Base-by-base conservation (phyloP, 2,329 filamentous ascomycete genomes). In the Fusarium penzigii region DNA sequence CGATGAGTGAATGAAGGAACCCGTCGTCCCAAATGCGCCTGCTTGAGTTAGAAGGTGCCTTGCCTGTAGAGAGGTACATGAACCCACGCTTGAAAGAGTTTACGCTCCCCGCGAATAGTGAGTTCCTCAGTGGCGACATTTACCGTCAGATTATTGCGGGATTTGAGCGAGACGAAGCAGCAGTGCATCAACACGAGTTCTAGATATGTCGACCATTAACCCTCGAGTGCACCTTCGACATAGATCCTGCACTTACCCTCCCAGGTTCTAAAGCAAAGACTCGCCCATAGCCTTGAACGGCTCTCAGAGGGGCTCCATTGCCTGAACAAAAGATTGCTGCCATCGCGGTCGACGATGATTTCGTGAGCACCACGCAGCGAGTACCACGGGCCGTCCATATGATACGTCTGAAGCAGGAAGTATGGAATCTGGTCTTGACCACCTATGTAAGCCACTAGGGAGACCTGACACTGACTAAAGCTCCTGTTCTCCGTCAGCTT, bases 181-280 rank as follows among this genome's bases (percentile, higher is more conserved):
- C 77, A 81, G 60, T 85, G 80, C 56, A 85, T 81, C 1, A 86
- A 72, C 2, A 83, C 78, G 69, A 86, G 75, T 65, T 84, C 83
- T 85, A 34, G 3, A 29, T 3, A 46, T 8, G 51, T 64, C 38
- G 61, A 61, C 49, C 39, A 2, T 20, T 16, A 10, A n/a, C 9
- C 14, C 6, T 5, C 25, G 5, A 2, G 12, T 10, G 14, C 3
- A 10, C 13, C 5, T 29, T 39, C 16, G 11, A 34, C 10, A 7
- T 1, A 38, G 16, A 29, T 9, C 10, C 11, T 17, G 45, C 74
- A 25, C 20, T 51, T 60, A 83, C 82, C 81, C 74, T 86, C 83
- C 81, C 81, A 86, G 2, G 81, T 84, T 50, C 78, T 67, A 54
- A 86, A 86, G 52, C 74, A 79, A 6, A 86, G 66, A 5, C 70